Base-by-base conservation (phyloP, 441 rosid genomes). In the Daphne laureola region DNA sequence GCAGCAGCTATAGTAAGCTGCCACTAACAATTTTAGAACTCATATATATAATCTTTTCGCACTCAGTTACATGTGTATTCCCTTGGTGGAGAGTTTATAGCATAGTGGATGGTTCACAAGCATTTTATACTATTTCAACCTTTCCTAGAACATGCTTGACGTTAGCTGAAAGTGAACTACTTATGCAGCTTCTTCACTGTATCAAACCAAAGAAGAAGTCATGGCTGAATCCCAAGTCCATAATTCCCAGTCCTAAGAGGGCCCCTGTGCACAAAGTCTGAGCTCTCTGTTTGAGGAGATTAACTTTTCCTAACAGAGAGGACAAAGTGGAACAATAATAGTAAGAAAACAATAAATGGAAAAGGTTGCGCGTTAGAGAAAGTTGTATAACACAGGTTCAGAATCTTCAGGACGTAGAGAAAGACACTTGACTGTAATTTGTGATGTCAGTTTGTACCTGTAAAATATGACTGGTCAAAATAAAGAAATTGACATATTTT, bases 201-300 rank as follows among this genome's bases (percentile, higher is more conserved):
- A 64, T 70, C 70, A 88, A 74, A 61, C 88, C 82, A 6, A 58
- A 53, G 78, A 82, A 88, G 78, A 88, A 88, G 64, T 83, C 86
- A 68, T 79, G 73, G 18, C 70, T 75, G 15, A 73, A 73, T 23
- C 89, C 94, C 58, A 79, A 66, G 67, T 60, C 75, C 41, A 59
- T 68, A 56, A 88, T 63, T 64, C 87, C 90, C 75, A 79, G 64
- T 62, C 82, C 93, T 55, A 82, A 51, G 63, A 87, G 77, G 50
- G 73, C 63, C 50, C 70, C 66, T 55, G 68, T 62, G 52, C 58
- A 73, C 47, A 81, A 40, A 49, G 66, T 66, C 62, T 72, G 69
- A 51, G 70, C 42, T 63, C 71, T 84, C 77, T 65, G 69, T 46
- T 62, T 60, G 51, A 80, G 70, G 38, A 45, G 59, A 52, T 50